These are phyloP conservation scores for Brassica balearica DNA, from an alignment of 441 rosid species.

Conservation along the genomic window DNA sequence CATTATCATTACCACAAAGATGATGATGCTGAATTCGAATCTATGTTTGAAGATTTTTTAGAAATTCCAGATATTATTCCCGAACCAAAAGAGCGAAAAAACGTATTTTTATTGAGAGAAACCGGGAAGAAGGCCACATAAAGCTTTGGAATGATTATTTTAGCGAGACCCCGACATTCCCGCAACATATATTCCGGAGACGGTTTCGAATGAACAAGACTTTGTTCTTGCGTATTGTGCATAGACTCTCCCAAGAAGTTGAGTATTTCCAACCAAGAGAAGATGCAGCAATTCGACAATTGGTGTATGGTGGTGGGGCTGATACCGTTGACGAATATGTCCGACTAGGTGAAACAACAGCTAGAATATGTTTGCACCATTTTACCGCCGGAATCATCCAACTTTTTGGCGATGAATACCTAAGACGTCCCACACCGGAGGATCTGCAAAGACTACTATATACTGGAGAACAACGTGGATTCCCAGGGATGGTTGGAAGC, in stretches of 20 bases:
- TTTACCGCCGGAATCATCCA: not conserved
- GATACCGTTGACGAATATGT: not conserved
- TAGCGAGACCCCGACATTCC: not conserved
- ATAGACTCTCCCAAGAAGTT: not conserved
- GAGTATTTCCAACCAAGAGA: not conserved
- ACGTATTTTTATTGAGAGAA: not conserved
- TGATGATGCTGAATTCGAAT: not conserved
- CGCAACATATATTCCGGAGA: not conserved
- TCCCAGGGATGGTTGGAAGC: not conserved
- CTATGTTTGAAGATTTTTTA: not conserved
- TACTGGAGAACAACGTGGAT: not conserved
- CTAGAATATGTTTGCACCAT: not conserved
- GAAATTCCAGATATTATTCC: not conserved
- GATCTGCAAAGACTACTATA: not conserved
- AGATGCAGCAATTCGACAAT: not conserved
- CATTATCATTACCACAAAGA: not conserved
- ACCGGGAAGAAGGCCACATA: not conserved
- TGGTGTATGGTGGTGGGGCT: not conserved
- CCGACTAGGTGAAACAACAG: not conserved
- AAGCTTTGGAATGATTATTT: not conserved
- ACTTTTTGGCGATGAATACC: not conserved
- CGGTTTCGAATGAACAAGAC: not conserved
- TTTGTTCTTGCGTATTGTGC: not conserved
- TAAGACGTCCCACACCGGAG: not conserved
- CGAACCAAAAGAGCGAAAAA: not conserved